Percentiles rank a stretch among this genome's conserved stretches.
Evolutionary conservation across 2,329 filamentous ascomycete species (phyloP).

Genomic region (Davidsoniella virescens): DNA sequence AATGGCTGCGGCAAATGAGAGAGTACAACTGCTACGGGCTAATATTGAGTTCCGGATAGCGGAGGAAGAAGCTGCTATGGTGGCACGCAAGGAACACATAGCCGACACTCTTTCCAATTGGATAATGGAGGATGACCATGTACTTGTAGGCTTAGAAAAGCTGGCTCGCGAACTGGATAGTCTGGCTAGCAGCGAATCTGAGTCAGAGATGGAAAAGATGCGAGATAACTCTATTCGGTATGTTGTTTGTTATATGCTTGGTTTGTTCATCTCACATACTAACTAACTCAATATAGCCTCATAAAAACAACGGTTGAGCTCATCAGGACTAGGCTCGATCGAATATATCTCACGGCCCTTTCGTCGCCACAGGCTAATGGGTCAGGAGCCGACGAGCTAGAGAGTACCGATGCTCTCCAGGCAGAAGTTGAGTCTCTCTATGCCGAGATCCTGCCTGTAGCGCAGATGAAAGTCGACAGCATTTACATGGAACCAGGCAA

Average conservation of each 20-base stretch:
- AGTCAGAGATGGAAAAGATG: slow-evolving; percentile 37
- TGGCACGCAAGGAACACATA: too few species aligned
- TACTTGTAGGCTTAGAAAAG: slow-evolving; percentile 49
- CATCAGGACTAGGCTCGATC: slow-evolving; percentile 36
- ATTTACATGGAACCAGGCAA: slow-evolving; percentile 48
- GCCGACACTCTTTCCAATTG: slow-evolving; percentile 14
- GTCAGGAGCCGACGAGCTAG: slow-evolving; percentile 21
- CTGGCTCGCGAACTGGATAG: slow-evolving; percentile 44
- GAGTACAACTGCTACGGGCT: too few species aligned
- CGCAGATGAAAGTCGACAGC: slow-evolving; percentile 54
- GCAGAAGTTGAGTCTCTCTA: slow-evolving; percentile 54
- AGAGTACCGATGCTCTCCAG: slow-evolving; percentile 31
- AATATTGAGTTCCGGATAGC: too few species aligned
- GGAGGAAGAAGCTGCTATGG: too few species aligned
- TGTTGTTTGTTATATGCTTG: slow-evolving; percentile 6
- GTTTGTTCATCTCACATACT: background rate
- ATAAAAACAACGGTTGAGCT: slow-evolving; percentile 42
- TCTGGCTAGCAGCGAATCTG: slow-evolving; percentile 31
- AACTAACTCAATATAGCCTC: slow-evolving; percentile 21
- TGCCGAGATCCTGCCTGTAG: slow-evolving; percentile 50
- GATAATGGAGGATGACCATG: slow-evolving; percentile 38
- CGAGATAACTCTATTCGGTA: slow-evolving; percentile 41
- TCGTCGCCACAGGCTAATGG: slow-evolving; percentile 16
- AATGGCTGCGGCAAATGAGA: too few species aligned
- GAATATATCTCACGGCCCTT: slow-evolving; percentile 33